Evolutionary conservation across 73 alveolate species (phyloP).

Genomic region (Halteria grandinella): DNA sequence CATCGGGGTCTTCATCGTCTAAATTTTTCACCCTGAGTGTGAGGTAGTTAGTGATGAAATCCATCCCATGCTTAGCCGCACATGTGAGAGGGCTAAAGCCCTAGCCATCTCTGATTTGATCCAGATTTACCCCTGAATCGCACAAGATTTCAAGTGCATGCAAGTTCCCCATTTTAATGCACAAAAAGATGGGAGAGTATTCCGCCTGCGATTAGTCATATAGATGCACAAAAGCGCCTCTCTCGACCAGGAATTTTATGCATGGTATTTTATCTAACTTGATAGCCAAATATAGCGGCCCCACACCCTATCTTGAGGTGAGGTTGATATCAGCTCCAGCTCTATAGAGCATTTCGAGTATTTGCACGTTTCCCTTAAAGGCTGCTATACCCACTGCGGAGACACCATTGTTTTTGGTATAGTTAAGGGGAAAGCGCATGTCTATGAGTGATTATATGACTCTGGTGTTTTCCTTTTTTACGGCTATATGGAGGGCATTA

Average conservation of each 20-base stretch:
- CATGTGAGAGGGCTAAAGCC: slow-evolving; percentile 37
- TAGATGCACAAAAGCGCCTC: slow-evolving; percentile 10
- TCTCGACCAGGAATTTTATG: slow-evolving; percentile 33
- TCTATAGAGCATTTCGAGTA: slow-evolving; percentile 26
- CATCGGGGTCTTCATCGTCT: slow-evolving; percentile 59
- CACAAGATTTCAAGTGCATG: slow-evolving; percentile 33
- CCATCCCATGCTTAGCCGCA: slow-evolving; percentile 13
- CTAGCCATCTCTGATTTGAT: background rate
- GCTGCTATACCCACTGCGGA: slow-evolving; percentile 65
- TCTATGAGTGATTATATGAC: slow-evolving; percentile 24
- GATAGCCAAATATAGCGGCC: slow-evolving; percentile 61
- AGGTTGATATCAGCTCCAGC: slow-evolving; percentile 52
- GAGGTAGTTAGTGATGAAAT: slow-evolving; percentile 13
- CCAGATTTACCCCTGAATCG: background rate
- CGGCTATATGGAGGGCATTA: slow-evolving; percentile 61
- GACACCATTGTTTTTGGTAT: slow-evolving; percentile 48
- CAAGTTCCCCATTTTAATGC: slow-evolving; percentile 16
- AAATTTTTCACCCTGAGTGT: background rate
- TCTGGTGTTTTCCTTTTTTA: slow-evolving; percentile 29
- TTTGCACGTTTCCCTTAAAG: slow-evolving; percentile 4
- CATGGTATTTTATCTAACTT: background rate
- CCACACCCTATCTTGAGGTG: slow-evolving; percentile 30
- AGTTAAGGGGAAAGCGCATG: slow-evolving; percentile 36
- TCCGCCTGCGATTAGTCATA: background rate
- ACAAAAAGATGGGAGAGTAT: slow-evolving; percentile 43